phyloP scores from a whole-genome alignment of 306 rosid species.

The Cucurbita ficifolia region DNA sequence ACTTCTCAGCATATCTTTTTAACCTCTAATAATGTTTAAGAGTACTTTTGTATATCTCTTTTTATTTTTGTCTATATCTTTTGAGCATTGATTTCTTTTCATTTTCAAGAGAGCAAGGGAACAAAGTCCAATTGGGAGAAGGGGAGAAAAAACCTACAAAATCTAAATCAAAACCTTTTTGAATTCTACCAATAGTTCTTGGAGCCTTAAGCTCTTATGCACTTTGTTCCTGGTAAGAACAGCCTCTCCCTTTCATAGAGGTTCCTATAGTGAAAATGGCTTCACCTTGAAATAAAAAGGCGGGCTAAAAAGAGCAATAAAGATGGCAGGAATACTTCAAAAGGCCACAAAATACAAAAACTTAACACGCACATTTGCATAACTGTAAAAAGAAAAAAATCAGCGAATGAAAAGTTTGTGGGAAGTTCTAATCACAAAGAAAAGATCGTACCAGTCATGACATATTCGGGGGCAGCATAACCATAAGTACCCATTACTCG shows the following conservation, averaged over 20 bases:
- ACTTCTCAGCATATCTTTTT: not conserved
- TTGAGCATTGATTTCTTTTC: not conserved
- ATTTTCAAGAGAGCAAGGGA: not conserved
- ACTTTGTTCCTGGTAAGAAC: not conserved
- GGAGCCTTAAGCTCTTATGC: not conserved
- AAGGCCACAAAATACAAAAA: not conserved
- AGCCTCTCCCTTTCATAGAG: not conserved
- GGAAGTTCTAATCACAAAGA: not conserved
- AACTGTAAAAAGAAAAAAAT: not conserved
- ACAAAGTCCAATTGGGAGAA: not conserved
- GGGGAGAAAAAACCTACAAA: not conserved
- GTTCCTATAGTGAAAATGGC: not conserved
- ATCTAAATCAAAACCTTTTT: not conserved
- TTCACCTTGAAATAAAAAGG: not conserved
- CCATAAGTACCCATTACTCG: slow-evolving; percentile 98
- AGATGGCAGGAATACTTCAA: not conserved
- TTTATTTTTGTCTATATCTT: not conserved
- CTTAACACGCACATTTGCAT: not conserved
- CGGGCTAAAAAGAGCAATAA: not conserved
- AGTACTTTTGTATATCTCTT: too few species aligned
- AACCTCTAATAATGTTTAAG: not conserved
- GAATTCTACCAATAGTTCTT: not conserved
- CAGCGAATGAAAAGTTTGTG: not conserved
- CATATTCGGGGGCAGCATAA: slow-evolving; percentile 96
- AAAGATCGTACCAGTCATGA: slow-evolving; percentile 74